A percentile compares a stretch with the other conserved stretches of the same genome.
Conservation (phyloP, 441 rosid genomes). For the Adansonia grandidieri region DNA sequence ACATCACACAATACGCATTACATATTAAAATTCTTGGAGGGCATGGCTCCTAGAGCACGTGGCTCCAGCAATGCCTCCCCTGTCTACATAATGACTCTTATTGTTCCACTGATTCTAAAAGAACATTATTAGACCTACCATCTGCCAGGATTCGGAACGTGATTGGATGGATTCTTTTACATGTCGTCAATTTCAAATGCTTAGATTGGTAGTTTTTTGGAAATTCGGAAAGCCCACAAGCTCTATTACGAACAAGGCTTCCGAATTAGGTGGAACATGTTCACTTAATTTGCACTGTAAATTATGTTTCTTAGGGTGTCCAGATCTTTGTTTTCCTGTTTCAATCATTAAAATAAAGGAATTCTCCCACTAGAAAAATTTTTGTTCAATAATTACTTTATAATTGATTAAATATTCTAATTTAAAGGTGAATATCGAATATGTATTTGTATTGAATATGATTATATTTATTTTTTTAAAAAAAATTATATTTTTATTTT, state of each 20-base stretch:
- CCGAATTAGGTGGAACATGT: not conserved
- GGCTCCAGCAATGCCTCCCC: slow-evolving; percentile 25
- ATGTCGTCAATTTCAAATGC: not conserved
- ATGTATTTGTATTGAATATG: no score
- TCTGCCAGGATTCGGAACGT: slow-evolving; percentile 35
- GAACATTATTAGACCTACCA: not conserved
- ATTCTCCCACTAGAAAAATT: not conserved
- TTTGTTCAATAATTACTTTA: not conserved
- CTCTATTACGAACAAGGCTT: not conserved
- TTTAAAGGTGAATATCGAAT: no score
- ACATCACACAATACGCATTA: not conserved
- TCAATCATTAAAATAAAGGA: not conserved
- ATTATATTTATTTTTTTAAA: no score
- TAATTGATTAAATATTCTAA: not conserved
- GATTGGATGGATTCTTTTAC: slow-evolving; percentile 36
- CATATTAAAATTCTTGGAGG: not conserved
- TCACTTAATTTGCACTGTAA: slow-evolving; percentile 7
- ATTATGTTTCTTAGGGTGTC: not conserved
- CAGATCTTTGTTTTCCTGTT: not conserved
- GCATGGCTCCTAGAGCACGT: not conserved
- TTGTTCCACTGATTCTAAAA: slow-evolving; percentile 32
- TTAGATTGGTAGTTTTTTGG: not conserved
- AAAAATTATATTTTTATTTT: no score
- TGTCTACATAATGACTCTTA: slow-evolving; percentile 26
- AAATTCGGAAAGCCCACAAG: not conserved